Evolutionary conservation across 1,139 yeast species (phyloP), one percentile per base, ranked within the genome.

Genomic region (Suhomyces yuchorum): DNA sequence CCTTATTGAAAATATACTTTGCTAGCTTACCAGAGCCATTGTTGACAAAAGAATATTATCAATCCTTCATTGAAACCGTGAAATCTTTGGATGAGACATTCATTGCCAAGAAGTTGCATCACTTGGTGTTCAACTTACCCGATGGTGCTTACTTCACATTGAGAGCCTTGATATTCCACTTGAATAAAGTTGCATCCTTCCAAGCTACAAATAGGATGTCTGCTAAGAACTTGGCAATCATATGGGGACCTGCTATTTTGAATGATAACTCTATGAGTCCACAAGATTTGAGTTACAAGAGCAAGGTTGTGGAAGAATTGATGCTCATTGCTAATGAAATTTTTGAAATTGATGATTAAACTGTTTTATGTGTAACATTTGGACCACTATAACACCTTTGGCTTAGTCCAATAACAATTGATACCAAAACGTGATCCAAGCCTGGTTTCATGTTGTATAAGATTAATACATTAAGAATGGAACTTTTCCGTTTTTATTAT

Each of bases 121-220:
- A 90, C 44, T 79, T 89, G 50, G 89, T 93, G 40, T 93, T 86
- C 68, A 87, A 87, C 56, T 77, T 93, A 47, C 97, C 98, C 0
- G 99, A 93, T 67, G 95, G 96, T 1, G 91, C 95, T 49, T 93
- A 93, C 66, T 91, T 96, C 72, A 92, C 98, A 0, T 75, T 93
- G 56, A 75, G 98, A 57, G 82, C 90, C 35, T 73, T 93, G 54
- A 74, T 91, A 3, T 89, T 92, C 75, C 99, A 93, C 65, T 78
- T 93, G 55, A 84, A 87, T 56, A 80, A 85, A 46, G 85, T 93
- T 8, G 83, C 87, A 28, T 78, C 80, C 22, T 77, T 84, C 51
- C 85, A 84, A 59, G 74, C 77, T 12, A 60, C 69, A 33, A 90
- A 90, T 61, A 77, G 95, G 62, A 93, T 93, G 99, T 83, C 84